Base-by-base conservation (phyloP, 805 yeast species). In the Torulaspora maleeae region DNA sequence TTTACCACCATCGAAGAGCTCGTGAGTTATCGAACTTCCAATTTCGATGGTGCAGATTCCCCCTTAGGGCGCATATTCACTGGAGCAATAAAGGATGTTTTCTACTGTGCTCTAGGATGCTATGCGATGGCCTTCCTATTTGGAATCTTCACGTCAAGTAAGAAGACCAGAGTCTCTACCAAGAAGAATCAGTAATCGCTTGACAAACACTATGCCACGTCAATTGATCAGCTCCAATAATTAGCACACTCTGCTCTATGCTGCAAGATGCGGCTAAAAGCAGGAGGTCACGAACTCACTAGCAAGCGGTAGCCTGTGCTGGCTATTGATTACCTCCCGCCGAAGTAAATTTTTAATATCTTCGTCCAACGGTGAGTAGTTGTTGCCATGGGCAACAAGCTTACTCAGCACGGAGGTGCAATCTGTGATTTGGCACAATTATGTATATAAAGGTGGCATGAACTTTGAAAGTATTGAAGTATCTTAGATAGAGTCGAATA, bases 91-190 rank as follows among this genome's bases (percentile, higher is more conserved):
- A 47, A 43, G 22, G 36, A 54, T 37, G 61, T 57, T 9, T 57
- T 52, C 38, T 57, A 45, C 41, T 45, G 50, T 45, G 51, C 51
- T 4, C 33, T 56, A 2, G 61, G 56, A 2, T 49, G 46, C 13
- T 49, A 41, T 24, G 49, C 47, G 7, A 13, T 44, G 8, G 47
- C 53, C 3, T 48, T 56, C 27, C 16, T 58, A 5, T 48, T 49
- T 35, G 43, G 50, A 6, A 7, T 48, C 9, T 45, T 56, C 24
- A 39, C 54, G 8, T 51, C 56, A 10, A 53, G 49, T 36, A 51
- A 50, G 32, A 32, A 32, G 35, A 32, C 35, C 5, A 32, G n/a
- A 11, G 20, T 32, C 5, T 32, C 22, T 10, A 16, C 35, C n/a
- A 32, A 32, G 35, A 15, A 32, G 10, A 17, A 15, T 32, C 20